Evolutionary conservation across 1,284 basidiomycete genomes (phyloP), one percentile per base, ranked within the genome.

Genomic region (Somion occarium): DNA sequence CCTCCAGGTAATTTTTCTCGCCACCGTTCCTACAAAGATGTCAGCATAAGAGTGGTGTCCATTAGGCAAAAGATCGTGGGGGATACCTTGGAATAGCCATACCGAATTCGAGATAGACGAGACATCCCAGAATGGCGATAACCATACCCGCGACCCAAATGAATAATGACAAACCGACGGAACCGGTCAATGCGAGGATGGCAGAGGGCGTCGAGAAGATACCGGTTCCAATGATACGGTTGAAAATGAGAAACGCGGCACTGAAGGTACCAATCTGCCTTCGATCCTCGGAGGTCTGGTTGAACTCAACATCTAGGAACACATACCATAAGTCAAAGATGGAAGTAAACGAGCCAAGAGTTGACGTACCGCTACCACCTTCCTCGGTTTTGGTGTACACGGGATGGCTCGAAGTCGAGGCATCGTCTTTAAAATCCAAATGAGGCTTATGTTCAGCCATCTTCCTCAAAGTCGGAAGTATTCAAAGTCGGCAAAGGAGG

Each of bases 31-130:
- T 39, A 5, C 5, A 24, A 23, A 23, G 7, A 23, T 34, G 15
- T 34, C 15, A 15, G n/a, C n/a, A 39, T 3, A 39, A 18, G 38
- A 39, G 38, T 39, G 3, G 5, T 4, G 38, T 4, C n/a, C 13
- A 5, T 39, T 5, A 15, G 13, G n/a, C 13, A 5, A 44, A 3
- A 20, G 43, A 5, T n/a, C 11, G n/a, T 4, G 86, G 86, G 3
- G 74, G 70, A 76, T 76, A 46, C 39, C 39, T 23, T 13, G 50
- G 50, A 27, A 52, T 47, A 24, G 45, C 50, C 1, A 74, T 76
- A 3, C 80, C 80, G 39, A 75, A 73, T 50, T 82, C 80, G 13
- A 82, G 70, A 73, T 78, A 82, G 46, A 81, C 72, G 50, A 79
- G 75, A 20, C 79, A 63, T 0, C 80, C 80, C 43, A 71, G 73